phyloP scores from a whole-genome alignment of 176 grass and related monocot species.

The Stipa capillata region DNA sequence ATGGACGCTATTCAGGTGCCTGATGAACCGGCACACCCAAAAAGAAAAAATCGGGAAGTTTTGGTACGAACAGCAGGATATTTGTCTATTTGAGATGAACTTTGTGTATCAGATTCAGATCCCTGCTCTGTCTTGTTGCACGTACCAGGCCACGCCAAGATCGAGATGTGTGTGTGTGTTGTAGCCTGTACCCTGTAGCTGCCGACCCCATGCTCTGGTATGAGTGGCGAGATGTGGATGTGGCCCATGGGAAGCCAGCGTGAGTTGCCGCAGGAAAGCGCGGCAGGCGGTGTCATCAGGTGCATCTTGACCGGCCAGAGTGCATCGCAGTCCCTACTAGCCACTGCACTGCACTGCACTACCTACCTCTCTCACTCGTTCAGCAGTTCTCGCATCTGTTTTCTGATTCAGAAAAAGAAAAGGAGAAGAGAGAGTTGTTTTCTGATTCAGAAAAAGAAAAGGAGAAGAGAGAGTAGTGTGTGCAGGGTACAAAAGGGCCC shows the following conservation, averaged over 20 bases:
- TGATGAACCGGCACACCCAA: neutral
- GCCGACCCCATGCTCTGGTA: neutral
- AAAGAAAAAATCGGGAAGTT: no score
- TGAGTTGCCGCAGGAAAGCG: constrained; percentile 20
- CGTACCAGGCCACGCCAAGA: no score
- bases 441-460: neutral
- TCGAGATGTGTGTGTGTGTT: neutral
- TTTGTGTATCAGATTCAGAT: neutral
- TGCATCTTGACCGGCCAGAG: neutral
- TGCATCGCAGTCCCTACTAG: neutral
- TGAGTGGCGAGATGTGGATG: neutral
- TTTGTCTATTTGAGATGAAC: neutral
- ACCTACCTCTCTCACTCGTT: neutral
- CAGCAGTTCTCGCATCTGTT: neutral
- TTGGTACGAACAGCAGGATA: no score
- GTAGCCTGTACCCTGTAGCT: neutral
- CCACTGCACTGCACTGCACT: neutral
- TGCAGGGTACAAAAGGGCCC: neutral
- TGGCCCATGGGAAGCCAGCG: neutral
- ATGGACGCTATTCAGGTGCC: neutral
- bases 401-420: neutral
- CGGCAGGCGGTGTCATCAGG: neutral
- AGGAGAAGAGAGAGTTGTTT: no score
- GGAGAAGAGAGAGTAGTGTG: no score
- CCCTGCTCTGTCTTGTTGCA: no score